These are phyloP conservation scores for Thecamonas trahens DNA, from an alignment of 78 protist species.

Conservation along the genomic window DNA sequence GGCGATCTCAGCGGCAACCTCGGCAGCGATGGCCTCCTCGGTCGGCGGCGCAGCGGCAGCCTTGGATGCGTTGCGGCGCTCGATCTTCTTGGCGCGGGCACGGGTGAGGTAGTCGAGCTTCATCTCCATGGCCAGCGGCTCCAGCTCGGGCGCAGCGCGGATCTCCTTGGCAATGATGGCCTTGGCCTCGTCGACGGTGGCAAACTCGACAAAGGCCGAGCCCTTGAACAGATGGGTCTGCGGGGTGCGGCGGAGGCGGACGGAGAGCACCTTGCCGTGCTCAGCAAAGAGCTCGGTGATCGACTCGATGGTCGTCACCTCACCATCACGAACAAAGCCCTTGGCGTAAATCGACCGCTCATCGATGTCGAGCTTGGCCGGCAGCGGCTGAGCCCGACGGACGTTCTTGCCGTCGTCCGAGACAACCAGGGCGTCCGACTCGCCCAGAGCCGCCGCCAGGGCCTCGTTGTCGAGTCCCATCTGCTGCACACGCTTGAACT, in stretches of 20 bases:
- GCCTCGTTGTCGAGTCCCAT: too few species aligned
- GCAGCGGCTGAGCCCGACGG: not conserved
- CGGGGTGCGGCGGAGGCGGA: not conserved
- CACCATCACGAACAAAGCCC: not conserved
- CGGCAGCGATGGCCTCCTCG: too few species aligned
- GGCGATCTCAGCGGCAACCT: not conserved
- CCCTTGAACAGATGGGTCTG: not conserved
- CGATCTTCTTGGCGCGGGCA: too few species aligned
- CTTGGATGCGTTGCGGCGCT: too few species aligned
- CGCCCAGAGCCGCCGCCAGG: too few species aligned
- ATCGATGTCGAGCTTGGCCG: not conserved
- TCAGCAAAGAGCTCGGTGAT: not conserved
- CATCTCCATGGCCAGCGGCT: too few species aligned
- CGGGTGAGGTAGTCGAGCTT: too few species aligned
- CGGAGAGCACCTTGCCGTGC: not conserved
- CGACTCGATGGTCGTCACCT: not conserved
- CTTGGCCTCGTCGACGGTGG: not conserved
- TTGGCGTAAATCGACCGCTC: too few species aligned
- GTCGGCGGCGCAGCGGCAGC: too few species aligned
- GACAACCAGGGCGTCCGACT: not conserved
- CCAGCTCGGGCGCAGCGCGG: too few species aligned
- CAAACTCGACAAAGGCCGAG: not conserved
- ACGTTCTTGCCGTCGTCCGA: not conserved
- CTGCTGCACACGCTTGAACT: too few species aligned
- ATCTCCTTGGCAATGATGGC: too few species aligned